These are phyloP conservation scores for Globisporangium cederbergense DNA, from an alignment of 352 stramenopile genomes.

Conservation along the genomic window DNA sequence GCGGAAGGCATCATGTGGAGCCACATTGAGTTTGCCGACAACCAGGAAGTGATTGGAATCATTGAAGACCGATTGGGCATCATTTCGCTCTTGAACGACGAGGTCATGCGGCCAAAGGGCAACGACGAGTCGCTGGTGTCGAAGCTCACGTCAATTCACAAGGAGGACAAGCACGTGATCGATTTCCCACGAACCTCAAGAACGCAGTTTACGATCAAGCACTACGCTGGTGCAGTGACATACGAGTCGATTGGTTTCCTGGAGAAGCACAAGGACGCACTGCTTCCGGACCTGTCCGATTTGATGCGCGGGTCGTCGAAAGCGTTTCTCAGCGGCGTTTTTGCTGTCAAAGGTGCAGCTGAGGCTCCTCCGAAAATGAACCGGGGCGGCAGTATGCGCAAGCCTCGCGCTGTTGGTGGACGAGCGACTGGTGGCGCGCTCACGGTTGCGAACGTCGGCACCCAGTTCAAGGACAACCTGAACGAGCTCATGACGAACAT, in stretches of 20 bases:
- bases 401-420: slow-evolving; percentile 24
- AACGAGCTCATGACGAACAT: slow-evolving; percentile 93
- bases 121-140: slow-evolving; percentile 79
- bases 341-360: slow-evolving; percentile 36
- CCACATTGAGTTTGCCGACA: slow-evolving; percentile 91
- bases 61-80: slow-evolving; percentile 88
- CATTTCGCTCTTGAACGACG: slow-evolving; percentile 88
- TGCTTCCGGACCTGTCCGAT: slow-evolving; percentile 92
- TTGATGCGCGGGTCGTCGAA: slow-evolving; percentile 72
- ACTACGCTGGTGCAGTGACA: slow-evolving; percentile 91
- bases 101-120: slow-evolving; percentile 85
- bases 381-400: slow-evolving; percentile 23
- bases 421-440: slow-evolving; percentile 45
- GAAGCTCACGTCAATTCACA: slow-evolving; percentile 75
- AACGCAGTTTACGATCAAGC: slow-evolving; percentile 90
- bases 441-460: slow-evolving; percentile 61
- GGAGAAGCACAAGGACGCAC: slow-evolving; percentile 94
- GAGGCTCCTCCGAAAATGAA: background rate
- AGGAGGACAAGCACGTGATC: slow-evolving; percentile 74
- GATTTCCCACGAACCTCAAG: slow-evolving; percentile 74
- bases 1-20: slow-evolving; percentile 91
- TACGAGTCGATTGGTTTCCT: slow-evolving; percentile 93
- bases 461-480: slow-evolving; percentile 90
- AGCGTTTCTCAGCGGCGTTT: slow-evolving; percentile 51
- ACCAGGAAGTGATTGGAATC: slow-evolving; percentile 84